Evolutionary conservation across 2,329 filamentous ascomycete species (phyloP).

Genomic region (Lachnellula suecica): DNA sequence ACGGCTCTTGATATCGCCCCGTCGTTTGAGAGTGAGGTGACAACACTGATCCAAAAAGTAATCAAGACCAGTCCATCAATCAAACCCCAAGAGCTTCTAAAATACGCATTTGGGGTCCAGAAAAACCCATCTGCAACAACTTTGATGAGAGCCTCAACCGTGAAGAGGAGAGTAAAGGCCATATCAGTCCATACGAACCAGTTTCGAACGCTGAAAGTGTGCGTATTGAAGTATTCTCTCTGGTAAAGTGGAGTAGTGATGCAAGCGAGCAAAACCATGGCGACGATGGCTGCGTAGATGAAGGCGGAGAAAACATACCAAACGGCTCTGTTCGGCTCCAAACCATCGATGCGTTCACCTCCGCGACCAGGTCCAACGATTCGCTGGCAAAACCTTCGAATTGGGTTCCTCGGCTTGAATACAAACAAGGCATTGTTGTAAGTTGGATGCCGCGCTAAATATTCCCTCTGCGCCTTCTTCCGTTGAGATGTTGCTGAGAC

Average conservation of each 20-base stretch:
- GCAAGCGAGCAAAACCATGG: constrained; percentile 96
- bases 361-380: constrained; percentile 91
- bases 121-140: constrained; percentile 93
- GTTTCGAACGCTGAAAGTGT: constrained; percentile 61
- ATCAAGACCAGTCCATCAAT: constrained; percentile 90
- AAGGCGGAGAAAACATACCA: constrained; percentile 95
- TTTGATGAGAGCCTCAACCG: constrained; percentile 84
- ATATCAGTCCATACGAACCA: constrained; percentile 97
- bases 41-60: constrained; percentile 93
- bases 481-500: constrained; percentile 79
- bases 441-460: constrained; percentile 78
- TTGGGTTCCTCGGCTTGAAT: constrained; percentile 73
- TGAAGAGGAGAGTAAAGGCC: constrained; percentile 85
- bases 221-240: constrained; percentile 73
- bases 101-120: constrained; percentile 96
- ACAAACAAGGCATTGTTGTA: constrained; percentile 94
- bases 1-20: constrained; percentile 86
- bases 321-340: constrained; percentile 81
- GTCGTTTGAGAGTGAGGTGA: constrained; percentile 77
- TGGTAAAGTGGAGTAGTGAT: constrained; percentile 94
- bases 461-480: constrained; percentile 87
- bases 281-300: constrained; percentile 89
- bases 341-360: constrained; percentile 80
- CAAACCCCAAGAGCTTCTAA: constrained; percentile 93
- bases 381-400: constrained; percentile 81